Base-by-base conservation (phyloP, 495 filamentous ascomycete species). In the Neurospora sp. region DNA sequence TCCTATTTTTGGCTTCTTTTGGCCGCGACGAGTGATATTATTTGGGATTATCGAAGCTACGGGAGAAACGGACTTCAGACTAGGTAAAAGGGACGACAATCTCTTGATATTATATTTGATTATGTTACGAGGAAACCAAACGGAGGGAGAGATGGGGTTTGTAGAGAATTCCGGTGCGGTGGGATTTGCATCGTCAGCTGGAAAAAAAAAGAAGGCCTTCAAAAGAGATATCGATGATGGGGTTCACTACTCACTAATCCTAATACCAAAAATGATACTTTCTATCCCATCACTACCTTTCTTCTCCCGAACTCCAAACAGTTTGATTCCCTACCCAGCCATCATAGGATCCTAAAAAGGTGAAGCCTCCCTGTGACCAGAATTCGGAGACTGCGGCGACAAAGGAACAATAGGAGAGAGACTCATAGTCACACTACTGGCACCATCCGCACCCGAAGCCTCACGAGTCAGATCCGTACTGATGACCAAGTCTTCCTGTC, bases 401-500 rank as follows among this genome's bases (percentile, higher is more conserved):
- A 66, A 14, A 66, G 54, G 54, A 66, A 66, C 27, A 66, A 66
- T 18, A 66, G 54, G 54, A 66, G 54, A 35, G 14, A 66, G 27
- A 66, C 54, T 66, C 12, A 66, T 35, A 66, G 54, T 70, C 20
- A 38, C 72, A 40, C 27, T 35, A 23, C 35, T 70, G 37, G 23
- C 69, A 4, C 70, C 10, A 74, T 70, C 72, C 39, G 70, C 66
- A 41, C 12, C 54, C 23, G 54, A 66, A 37, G 72, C 39, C 14
- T 73, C 74, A 40, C 72, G 73, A 18, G 75, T 80, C 78, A 84
- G 74, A 69, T 85, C 81, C 7, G 83, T 83, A 54, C 80, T 83
- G 59, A 86, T 80, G 46, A 86, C 79, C 72, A 87, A 73, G 72
- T 87, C 85, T 16, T 86, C 85, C 75, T 79, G 82, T 10, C 79